Conservation (phyloP, 23 red algal genomes). For the Cyanidioschyzon merolae region DNA sequence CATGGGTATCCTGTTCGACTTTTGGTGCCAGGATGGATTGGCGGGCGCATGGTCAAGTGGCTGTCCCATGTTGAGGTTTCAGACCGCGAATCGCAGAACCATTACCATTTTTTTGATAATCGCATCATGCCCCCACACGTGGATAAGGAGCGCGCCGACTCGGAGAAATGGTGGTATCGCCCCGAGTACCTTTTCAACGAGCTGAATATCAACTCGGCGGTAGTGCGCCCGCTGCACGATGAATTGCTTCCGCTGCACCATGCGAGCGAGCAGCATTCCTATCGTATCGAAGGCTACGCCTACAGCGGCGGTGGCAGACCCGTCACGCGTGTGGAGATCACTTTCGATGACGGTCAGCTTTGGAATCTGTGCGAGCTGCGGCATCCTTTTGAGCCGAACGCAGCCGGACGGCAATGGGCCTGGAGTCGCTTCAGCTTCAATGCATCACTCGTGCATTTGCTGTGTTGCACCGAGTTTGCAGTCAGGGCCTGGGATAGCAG, state of each 20-base stretch:
- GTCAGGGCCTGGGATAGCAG: conserved; percentile 77
- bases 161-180: conserved; percentile 84
- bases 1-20: conserved; percentile 90
- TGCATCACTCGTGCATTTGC: not conserved
- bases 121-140: conserved; percentile 86
- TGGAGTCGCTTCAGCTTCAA: conserved; percentile 5
- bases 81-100: conserved; percentile 49
- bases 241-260: conserved; percentile 49
- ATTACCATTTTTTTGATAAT: conserved; percentile 91
- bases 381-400: conserved; percentile 30
- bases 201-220: conserved; percentile 93
- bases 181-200: conserved; percentile 91
- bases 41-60: conserved; percentile 98
- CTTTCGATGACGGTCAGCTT: conserved; percentile 58
- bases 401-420: not conserved
- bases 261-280: conserved; percentile 30
- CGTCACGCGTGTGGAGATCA: conserved; percentile 85
- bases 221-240: conserved; percentile 69
- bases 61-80: conserved; percentile 56
- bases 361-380: conserved; percentile 55
- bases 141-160: conserved; percentile 65
- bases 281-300: conserved; percentile 87
- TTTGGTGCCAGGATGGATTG: conserved; percentile 94
- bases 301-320: conserved; percentile 83
- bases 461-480: conserved; percentile 29